A percentile compares a stretch with the other conserved stretches of the same genome.
Conservation (phyloP, 192 early-diverging fungal genomes). For the Gaertneriomyces semiglobifer region DNA sequence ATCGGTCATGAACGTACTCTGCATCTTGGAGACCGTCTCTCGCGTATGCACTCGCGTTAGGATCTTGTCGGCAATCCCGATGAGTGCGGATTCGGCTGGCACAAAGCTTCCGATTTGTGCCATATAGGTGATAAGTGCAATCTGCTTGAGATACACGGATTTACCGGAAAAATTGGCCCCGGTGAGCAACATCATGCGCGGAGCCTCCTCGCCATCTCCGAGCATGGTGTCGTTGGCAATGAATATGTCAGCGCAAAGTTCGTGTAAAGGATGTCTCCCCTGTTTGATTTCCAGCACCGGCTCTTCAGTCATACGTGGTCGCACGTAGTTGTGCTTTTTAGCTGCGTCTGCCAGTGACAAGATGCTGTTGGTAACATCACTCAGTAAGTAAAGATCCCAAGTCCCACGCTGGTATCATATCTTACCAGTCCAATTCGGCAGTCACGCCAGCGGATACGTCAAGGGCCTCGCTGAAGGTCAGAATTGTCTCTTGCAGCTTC, state of each 20-base stretch:
- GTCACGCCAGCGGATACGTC: constrained; percentile 36
- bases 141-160: constrained; percentile 44
- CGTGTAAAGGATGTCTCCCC: constrained; percentile 70
- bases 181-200: constrained; percentile 63
- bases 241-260: constrained; percentile 57
- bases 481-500: constrained; percentile 56
- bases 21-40: constrained; percentile 62
- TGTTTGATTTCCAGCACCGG: constrained; percentile 57
- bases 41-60: constrained; percentile 69
- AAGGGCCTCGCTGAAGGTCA: constrained; percentile 41
- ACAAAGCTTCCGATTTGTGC: constrained; percentile 88
- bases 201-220: constrained; percentile 1
- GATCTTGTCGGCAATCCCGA: constrained; percentile 79
- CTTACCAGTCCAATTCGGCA: constrained; percentile 73
- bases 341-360: constrained; percentile 64
- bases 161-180: constrained; percentile 85
- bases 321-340: constrained; percentile 46
- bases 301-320: constrained; percentile 55
- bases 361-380: constrained; percentile 41
- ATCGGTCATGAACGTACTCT: constrained; percentile 74
- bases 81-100: constrained; percentile 63
- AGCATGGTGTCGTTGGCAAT: constrained; percentile 70
- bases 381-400: neutral
- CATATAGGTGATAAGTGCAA: constrained; percentile 81
- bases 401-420: neutral